A percentile compares a stretch with the other conserved stretches of the same genome.
Conservation (phyloP, 208 protist species). For the Trypanosoma scelopori region DNA sequence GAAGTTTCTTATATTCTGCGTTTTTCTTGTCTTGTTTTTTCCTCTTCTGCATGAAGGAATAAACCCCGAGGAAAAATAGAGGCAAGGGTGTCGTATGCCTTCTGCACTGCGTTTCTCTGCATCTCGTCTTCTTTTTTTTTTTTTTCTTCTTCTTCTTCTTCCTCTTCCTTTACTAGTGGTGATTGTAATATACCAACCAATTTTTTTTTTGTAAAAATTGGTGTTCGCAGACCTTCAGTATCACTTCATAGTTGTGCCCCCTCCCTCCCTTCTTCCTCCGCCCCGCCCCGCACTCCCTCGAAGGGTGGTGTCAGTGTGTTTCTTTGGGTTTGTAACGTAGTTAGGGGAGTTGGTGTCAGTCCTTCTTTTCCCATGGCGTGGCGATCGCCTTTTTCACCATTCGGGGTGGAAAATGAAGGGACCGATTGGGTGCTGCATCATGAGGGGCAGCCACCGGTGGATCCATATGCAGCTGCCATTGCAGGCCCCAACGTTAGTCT, state of each 20-base stretch:
- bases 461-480: conserved; percentile 7
- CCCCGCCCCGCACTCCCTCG: too few species aligned
- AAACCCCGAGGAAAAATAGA: not conserved
- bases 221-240: too few species aligned
- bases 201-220: too few species aligned
- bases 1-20: conserved; percentile 1
- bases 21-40: conserved; percentile 9
- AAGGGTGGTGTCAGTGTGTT: not conserved
- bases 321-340: conserved; percentile 5
- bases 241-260: too few species aligned
- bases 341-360: not conserved
- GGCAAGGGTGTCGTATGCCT: not conserved
- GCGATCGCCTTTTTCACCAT: conserved; percentile 19
- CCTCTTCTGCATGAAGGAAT: not conserved
- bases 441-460: not conserved
- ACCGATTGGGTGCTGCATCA: not conserved
- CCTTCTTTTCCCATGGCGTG: conserved; percentile 4
- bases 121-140: conserved; percentile 5
- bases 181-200: too few species aligned
- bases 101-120: too few species aligned
- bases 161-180: conserved; percentile 1
- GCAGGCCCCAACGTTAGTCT: conserved; percentile 13
- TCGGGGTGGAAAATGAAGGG: conserved; percentile 5
- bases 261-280: too few species aligned
- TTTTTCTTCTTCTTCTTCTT: conserved; percentile 9